Conservation (phyloP, 2,329 filamentous ascomycete species). For the Reticulascus tulasneorum region DNA sequence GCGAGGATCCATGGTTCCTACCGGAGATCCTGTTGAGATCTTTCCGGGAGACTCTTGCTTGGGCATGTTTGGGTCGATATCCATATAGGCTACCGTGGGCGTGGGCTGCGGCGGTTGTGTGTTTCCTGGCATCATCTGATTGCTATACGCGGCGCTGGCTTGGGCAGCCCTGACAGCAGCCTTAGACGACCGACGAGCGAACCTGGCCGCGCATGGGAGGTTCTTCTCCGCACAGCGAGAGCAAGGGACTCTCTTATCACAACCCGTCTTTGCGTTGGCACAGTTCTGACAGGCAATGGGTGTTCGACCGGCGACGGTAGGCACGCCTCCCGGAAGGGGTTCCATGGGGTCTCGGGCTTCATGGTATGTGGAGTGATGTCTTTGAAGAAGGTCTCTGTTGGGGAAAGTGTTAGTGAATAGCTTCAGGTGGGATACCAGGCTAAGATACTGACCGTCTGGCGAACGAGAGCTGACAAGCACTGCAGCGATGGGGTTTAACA, state of each 20-base stretch:
- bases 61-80: slow-evolving; percentile 24
- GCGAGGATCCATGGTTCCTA: slow-evolving; percentile 26
- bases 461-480: slow-evolving; percentile 45
- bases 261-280: slow-evolving; percentile 34
- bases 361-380: slow-evolving; percentile 49
- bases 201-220: slow-evolving; percentile 37
- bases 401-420: slow-evolving; percentile 14
- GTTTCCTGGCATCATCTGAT: slow-evolving; percentile 16
- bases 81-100: slow-evolving; percentile 31
- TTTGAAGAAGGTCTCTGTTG: slow-evolving; percentile 44
- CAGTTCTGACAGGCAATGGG: slow-evolving; percentile 36
- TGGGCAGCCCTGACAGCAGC: slow-evolving; percentile 40
- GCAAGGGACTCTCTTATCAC: slow-evolving; percentile 34
- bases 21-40: slow-evolving; percentile 23
- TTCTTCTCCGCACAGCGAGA: slow-evolving; percentile 33
- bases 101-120: slow-evolving; percentile 13
- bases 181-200: slow-evolving; percentile 48
- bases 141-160: slow-evolving; percentile 28
- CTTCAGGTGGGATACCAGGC: not conserved
- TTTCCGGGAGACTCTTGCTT: slow-evolving; percentile 22
- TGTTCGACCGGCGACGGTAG: slow-evolving; percentile 32
- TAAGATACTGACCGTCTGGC: slow-evolving; percentile 38
- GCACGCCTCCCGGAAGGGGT: slow-evolving; percentile 36
- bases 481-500: slow-evolving; percentile 49
- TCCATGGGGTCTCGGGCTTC: slow-evolving; percentile 44